These are phyloP conservation scores for Myotisia sp. DNA, from an alignment of 2,329 filamentous ascomycete species.

Conservation along the genomic window DNA sequence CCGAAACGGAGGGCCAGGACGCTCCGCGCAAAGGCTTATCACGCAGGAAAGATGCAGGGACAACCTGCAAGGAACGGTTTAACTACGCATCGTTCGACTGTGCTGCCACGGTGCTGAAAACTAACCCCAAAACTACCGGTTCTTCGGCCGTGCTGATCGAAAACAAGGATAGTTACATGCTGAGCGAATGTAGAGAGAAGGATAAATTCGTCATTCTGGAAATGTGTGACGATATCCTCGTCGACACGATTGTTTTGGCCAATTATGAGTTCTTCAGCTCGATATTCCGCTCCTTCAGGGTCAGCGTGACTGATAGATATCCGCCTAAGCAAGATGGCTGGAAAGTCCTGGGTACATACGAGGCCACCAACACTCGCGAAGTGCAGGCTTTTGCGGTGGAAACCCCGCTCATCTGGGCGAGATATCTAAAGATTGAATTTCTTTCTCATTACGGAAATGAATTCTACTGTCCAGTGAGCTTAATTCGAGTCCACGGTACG, in stretches of 20 bases:
- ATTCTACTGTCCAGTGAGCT: constrained; percentile 85
- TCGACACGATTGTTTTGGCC: constrained; percentile 91
- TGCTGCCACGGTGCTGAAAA: constrained; percentile 83
- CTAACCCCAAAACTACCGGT: constrained; percentile 73
- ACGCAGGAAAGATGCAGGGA: constrained; percentile 83
- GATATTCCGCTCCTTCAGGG: constrained; percentile 78
- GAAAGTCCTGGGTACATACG: constrained; percentile 75
- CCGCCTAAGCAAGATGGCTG: constrained; percentile 86
- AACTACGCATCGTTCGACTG: constrained; percentile 97
- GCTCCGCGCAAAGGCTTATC: constrained; percentile 34
- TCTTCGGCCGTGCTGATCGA: constrained; percentile 79
- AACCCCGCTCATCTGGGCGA: constrained; percentile 88
- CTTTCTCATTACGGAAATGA: constrained; percentile 89
- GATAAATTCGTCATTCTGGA: constrained; percentile 95
- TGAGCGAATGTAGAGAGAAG: constrained; percentile 70
- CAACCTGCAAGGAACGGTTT: constrained; percentile 93
- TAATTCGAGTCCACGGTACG: constrained; percentile 82
- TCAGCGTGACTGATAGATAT: constrained; percentile 89
- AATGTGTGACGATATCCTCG: constrained; percentile 69
- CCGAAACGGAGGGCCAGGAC: constrained; percentile 9
- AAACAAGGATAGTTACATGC: constrained; percentile 98
- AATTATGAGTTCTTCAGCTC: constrained; percentile 99
- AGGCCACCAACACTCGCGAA: constrained; percentile 81
- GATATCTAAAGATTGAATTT: constrained; percentile 85
- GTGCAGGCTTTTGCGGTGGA: constrained; percentile 91